Conservation (phyloP, 2,329 filamentous ascomycete species). For the Colletotrichum sp. region DNA sequence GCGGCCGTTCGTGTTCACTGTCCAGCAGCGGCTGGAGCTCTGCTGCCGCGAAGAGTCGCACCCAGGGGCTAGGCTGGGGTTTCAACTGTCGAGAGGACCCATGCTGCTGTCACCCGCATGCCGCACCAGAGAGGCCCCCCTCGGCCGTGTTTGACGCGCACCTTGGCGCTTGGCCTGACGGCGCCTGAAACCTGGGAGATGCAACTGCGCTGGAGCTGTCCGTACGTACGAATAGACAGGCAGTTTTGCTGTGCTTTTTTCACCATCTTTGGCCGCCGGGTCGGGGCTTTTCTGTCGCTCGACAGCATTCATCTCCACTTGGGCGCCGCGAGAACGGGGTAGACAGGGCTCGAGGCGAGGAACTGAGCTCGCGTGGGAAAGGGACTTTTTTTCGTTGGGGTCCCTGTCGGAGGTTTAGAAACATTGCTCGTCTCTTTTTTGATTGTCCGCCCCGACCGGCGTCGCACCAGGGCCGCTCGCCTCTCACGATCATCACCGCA, state of each 20-base stretch:
- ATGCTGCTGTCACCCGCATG: slow-evolving; percentile 6
- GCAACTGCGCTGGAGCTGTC: background rate
- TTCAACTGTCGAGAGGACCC: background rate
- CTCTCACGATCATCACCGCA: background rate
- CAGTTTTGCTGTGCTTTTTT: background rate
- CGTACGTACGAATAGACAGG: background rate
- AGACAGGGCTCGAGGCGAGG: background rate
- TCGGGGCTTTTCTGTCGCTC: background rate
- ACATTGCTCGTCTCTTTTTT: background rate
- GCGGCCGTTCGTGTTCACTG: background rate
- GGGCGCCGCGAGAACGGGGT: background rate
- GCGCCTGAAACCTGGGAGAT: slow-evolving; percentile 10
- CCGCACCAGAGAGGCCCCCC: background rate
- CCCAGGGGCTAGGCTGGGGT: background rate
- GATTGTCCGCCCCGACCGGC: background rate
- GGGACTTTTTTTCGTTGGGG: background rate
- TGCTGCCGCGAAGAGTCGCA: background rate
- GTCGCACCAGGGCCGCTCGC: background rate
- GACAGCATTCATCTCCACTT: background rate
- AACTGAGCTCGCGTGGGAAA: background rate
- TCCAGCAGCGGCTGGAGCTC: background rate
- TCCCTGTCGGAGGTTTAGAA: background rate
- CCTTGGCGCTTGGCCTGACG: slow-evolving; percentile 15
- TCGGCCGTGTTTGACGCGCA: slow-evolving; percentile 14
- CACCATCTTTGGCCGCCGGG: background rate